Base-by-base conservation (phyloP, 345 rosid genomes). In the Pistacia integerrima region DNA sequence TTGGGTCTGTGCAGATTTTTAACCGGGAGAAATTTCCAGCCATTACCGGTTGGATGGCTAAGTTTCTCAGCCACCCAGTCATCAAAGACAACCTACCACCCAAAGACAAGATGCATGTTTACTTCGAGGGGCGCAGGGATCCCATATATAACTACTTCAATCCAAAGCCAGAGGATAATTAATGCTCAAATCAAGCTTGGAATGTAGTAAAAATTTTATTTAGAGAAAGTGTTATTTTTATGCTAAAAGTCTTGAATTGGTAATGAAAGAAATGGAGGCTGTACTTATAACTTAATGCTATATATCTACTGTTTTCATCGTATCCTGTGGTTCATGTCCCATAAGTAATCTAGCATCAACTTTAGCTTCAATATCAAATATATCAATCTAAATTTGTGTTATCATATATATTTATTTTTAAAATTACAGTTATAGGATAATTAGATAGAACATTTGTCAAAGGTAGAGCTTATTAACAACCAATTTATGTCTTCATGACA, bases 51-150 rank as follows among this genome's bases (percentile, higher is more conserved):
- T 83, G 88, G 90, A 59, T 44, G 25, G 38, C n/a, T 49, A 82
- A 65, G 36, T 76, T 87, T 46, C 51, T 72, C 18, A 41, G 74
- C 18, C 80, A 80, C 58, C 82, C 80, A 0, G 44, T 64, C 56
- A 73, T 85, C 76, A 78, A 54, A 52, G 79, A 82, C n/a, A 69
- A 35, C 35, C 44, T 82, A 63, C 88, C 83, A 8, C 83, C 81
- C 0, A 72, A 57, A 17, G 85, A 85, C 36, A 63, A 57, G 78
- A 77, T 77, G 84, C 33, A 70, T 25, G 63, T n/a, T 18, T 79
- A 72, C 62, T 82, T 72, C 65, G 74, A 57, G 62, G 35, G 30
- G 18, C 82, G 75, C 64, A 41, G 72, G 58, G 11, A 41, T 41
- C 48, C 10, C 0, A 5, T 52, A 38, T 65, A 18, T 13, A 48